Base-by-base conservation (phyloP, 2,329 filamentous ascomycete species). In the Gremmenia infestans region DNA sequence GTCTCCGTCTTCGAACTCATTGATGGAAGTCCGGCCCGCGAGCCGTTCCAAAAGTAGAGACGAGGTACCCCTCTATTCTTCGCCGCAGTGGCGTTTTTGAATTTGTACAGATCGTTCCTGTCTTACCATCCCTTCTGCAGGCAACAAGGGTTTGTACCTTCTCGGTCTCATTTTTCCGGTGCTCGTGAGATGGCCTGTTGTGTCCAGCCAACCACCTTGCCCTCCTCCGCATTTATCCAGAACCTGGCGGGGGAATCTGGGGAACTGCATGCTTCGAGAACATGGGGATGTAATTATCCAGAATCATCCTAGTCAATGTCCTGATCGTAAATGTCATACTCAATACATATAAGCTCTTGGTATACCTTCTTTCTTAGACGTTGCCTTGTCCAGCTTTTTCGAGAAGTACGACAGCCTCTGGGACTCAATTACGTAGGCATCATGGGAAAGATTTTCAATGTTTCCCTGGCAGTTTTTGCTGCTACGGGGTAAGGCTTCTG, bases 381-480 rank as follows among this genome's bases (percentile, higher is more conserved):
- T 11, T 22, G 4, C 12, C 15, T 17, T 11, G 39, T 12, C 12
- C 15, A n/a, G 17, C 17, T n/a, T 42, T 15, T 42, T 19, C 8
- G n/a, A 25, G 19, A 12, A 9, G n/a, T 23, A 23, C n/a, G 12
- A 25, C n/a, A 42, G 6, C 15, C 28, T 23, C 23, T 28, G 22
- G 45, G 43, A 40, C 12, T 53, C 5, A 23, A 17, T 35, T 40
- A 37, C 52, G 48, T 23, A 3, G 32, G 39, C 53, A 58, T 43
- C 48, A 76, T 76, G 73, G 74, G 73, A 49, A 69, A 71, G 53
- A 46, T 70, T 47, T 76, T 75, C 67, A 76, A 74, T 55, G 61
- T 75, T 50, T 65, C 65, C 9, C 67, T 76, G 35, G 72, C 73
- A 22, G 55, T 72, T n/a, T 76, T 76, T 50, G 73, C 73, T 46